A percentile compares a stretch with the other conserved stretches of the same genome.
Evolutionary conservation across 306 rosid genomes (phyloP).

Genomic region (Acacia crassicarpa): DNA sequence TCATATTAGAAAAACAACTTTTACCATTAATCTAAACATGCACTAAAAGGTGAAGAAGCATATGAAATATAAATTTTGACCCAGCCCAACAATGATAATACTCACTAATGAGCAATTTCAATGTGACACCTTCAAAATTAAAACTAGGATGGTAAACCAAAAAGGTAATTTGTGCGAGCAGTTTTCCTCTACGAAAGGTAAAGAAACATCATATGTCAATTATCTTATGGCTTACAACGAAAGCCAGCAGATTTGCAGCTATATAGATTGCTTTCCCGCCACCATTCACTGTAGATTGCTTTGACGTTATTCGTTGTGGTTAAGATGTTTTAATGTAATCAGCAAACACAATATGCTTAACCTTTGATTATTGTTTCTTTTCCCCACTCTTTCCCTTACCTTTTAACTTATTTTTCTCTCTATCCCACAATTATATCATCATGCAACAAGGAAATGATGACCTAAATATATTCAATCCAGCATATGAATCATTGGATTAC

Average conservation of each 20-base stretch:
- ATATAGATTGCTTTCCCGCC: background rate
- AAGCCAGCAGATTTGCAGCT: background rate
- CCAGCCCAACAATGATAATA: background rate
- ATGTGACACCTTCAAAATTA: background rate
- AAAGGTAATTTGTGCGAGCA: background rate
- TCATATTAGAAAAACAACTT: too few relatives aligned
- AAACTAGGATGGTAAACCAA: background rate
- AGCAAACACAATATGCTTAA: background rate
- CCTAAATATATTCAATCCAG: background rate
- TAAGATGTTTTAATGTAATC: background rate
- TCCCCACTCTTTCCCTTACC: background rate
- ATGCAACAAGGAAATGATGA: background rate
- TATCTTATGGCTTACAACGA: background rate
- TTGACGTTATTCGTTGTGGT: background rate
- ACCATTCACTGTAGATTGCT: background rate
- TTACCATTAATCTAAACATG: too few relatives aligned
- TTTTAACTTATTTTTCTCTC: background rate
- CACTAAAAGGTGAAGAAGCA: background rate
- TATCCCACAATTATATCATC: background rate
- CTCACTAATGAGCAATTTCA: background rate
- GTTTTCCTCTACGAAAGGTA: background rate
- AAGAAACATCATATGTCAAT: background rate
- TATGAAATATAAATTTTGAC: background rate
- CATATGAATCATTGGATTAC: constrained; percentile 1
- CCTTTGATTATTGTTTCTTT: background rate